Base-by-base conservation (phyloP, 305 asterid genomes). In the Fraxinus ornus region DNA sequence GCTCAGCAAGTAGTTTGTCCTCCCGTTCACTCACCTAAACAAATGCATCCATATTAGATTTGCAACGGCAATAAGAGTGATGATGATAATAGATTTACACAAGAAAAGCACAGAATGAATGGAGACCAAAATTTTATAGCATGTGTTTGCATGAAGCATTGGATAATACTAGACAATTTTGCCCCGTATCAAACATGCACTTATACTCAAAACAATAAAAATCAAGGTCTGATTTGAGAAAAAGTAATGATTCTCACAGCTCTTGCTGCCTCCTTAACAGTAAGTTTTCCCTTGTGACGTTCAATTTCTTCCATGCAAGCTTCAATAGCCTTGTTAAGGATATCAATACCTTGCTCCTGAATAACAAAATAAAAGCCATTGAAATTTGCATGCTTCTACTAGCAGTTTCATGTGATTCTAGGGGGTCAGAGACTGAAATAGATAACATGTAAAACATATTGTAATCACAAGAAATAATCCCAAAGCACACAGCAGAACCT, bases 1-100 rank as follows among this genome's bases (percentile, higher is more conserved):
- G 95, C 57, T 94, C 97, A 2, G 95, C 94, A 49, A 95, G 98
- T 80, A 92, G 79, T 87, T 91, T 95, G 79, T 94, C 98, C 86
- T 95, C 98, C 84, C 98, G 91, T 84, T 95, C 98, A 44, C 99
- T 95, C 94, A 95, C 98, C 99, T 95, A 85, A 72, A 83, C 28
- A 75, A 76, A 81, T 77, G 52, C 82, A 79, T 32, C 39, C 81
- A 72, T 37, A 73, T 82, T 60, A 83, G 32, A 35, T 30, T 6
- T 36, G 39, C 24, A 66, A 35, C 12, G n/a, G 49, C 33, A 78
- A 26, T 13, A 9, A 24, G 0, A 32, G 62, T 57, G 52, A 28
- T 2, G 35, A 26, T 5, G 30, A 68, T 10, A 17, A 47, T 13
- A 30, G 33, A 28, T 8, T 60, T 2, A 0, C 70, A 60, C 12